Evolutionary conservation across 2,329 filamentous ascomycete species (phyloP).

Genomic region (Fusarium sp.): DNA sequence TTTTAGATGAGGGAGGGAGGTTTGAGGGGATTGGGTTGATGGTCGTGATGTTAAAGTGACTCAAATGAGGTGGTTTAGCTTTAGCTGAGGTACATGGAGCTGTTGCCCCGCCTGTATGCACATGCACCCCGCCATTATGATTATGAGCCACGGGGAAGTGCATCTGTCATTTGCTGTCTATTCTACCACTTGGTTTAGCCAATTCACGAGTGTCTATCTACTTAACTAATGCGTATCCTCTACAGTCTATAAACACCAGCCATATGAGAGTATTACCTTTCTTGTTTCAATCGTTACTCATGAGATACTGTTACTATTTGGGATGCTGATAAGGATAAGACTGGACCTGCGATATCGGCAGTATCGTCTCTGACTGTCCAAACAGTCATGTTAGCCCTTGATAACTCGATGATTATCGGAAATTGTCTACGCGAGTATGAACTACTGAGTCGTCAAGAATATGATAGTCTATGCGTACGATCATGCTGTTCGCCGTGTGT

Average conservation of each 20-base stretch:
- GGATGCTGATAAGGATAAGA: not conserved
- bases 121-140: slow-evolving; percentile 43
- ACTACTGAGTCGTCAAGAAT: not conserved
- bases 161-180: not conserved
- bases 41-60: slow-evolving; percentile 22
- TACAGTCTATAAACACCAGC: not conserved
- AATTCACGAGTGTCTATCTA: not conserved
- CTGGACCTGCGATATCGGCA: slow-evolving; percentile 23
- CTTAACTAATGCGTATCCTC: not conserved
- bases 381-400: not conserved
- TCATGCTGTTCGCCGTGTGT: not conserved
- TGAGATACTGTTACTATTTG: too few species aligned
- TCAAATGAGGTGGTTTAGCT: slow-evolving; percentile 17
- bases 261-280: not conserved
- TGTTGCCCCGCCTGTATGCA: slow-evolving; percentile 32
- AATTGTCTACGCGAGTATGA: not conserved
- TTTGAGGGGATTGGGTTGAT: not conserved
- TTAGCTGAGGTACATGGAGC: not conserved
- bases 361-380: not conserved
- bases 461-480: not conserved
- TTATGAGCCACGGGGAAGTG: slow-evolving; percentile 16
- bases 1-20: slow-evolving; percentile 5
- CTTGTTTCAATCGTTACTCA: fast-evolving
- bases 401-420: not conserved
- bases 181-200: not conserved